Evolutionary conservation across 768 basidiomycete genomes (phyloP).

Genomic region (Tulasnella sp.): DNA sequence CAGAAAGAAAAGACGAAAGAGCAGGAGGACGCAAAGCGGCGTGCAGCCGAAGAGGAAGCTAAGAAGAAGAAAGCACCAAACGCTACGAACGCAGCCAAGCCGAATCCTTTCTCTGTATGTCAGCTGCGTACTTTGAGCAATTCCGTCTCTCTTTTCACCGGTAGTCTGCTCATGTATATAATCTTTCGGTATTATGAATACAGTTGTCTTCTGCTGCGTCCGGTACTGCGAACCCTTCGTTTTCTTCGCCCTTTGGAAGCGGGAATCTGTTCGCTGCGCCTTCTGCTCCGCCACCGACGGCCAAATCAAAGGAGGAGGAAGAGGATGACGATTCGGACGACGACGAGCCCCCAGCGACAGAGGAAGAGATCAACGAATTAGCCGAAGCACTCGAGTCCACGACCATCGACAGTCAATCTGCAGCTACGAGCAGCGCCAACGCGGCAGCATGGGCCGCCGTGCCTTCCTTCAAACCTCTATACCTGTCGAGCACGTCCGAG

Average conservation of each 20-base stretch:
- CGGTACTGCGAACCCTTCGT: background rate
- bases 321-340: conserved; percentile 3
- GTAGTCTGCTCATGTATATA: background rate
- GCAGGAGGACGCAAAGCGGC: conserved; percentile 8
- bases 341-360: background rate
- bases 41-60: background rate
- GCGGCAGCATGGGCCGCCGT: conserved; percentile 27
- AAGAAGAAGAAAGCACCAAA: background rate
- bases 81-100: background rate
- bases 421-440: background rate
- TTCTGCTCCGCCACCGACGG: background rate
- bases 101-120: background rate
- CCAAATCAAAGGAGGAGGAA: background rate
- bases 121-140: background rate
- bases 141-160: background rate
- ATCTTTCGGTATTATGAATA: background rate
- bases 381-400: background rate
- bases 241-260: background rate
- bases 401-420: background rate
- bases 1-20: conserved; percentile 37
- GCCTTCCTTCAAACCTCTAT: conserved; percentile 40
- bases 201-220: background rate
- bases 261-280: conserved; percentile 4
- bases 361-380: conserved; percentile 22
- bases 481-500: conserved; percentile 67